Conservation (phyloP, 805 yeast species). For the Myxozyma vanderwaltii region DNA sequence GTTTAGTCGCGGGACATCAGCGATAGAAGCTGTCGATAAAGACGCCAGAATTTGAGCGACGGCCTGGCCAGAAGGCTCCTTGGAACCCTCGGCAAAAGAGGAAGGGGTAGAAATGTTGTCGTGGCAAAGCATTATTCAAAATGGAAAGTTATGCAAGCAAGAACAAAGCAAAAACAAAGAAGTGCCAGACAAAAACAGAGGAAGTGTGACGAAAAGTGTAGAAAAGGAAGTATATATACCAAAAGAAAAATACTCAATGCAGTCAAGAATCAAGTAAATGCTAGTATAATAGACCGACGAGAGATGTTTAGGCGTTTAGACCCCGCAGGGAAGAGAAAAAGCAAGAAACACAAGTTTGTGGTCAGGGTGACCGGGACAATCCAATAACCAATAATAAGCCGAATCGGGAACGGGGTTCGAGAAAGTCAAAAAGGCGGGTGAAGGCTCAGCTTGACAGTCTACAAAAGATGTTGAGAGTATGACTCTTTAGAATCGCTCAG, state of each 20-base stretch:
- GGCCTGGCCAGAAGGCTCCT: conserved; percentile 11
- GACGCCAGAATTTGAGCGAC: conserved; percentile 13
- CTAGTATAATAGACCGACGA: too few species aligned
- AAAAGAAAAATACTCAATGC: neutral
- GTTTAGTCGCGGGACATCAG: neutral
- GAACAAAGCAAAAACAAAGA: neutral
- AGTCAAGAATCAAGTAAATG: too few species aligned
- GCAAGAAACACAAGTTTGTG: conserved; percentile 2
- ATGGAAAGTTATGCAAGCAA: neutral
- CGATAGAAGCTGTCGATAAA: neutral
- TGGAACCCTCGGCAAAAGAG: neutral
- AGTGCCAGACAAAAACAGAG: neutral
- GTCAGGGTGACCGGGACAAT: conserved; percentile 33
- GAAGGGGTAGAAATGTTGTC: neutral
- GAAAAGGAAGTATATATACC: too few species aligned
- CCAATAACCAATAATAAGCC: conserved; percentile 14
- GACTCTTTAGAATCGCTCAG: neutral
- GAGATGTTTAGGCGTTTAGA: too few species aligned
- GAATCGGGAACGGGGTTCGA: conserved; percentile 11
- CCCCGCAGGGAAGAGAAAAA: neutral
- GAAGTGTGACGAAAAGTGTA: neutral
- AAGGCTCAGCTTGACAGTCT: conserved; percentile 7
- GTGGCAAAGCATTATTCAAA: neutral
- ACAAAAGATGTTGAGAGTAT: conserved; percentile 6
- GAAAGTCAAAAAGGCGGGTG: neutral